A percentile compares a stretch with the other conserved stretches of the same genome.
Conservation (phyloP, 1,284 basidiomycete genomes). For the Coniophora puteana region DNA sequence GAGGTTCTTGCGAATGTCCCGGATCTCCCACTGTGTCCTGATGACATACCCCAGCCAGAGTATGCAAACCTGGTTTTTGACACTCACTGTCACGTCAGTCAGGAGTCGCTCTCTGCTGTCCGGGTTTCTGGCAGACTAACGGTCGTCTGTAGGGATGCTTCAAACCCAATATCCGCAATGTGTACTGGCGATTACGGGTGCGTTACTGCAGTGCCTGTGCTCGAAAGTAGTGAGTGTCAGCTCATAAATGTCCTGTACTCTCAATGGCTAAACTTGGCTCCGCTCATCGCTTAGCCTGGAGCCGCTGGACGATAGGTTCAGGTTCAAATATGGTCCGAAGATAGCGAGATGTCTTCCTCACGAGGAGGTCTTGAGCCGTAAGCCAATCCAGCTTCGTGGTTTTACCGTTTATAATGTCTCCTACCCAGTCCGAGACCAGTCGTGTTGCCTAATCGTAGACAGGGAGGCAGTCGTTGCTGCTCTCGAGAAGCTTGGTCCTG, state of each 20-base stretch:
- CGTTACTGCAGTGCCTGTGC: constrained; percentile 32
- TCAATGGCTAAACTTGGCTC: not conserved
- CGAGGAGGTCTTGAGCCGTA: too few species aligned
- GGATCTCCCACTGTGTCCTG: constrained; percentile 40
- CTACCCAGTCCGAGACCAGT: constrained; percentile 18
- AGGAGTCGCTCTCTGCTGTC: too few species aligned
- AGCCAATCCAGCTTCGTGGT: too few species aligned
- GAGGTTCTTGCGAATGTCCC: constrained; percentile 33
- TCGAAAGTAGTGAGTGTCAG: constrained; percentile 26
- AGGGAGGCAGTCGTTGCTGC: constrained; percentile 23
- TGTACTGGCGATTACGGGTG: constrained; percentile 41
- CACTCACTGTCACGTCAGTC: constrained; percentile 44
- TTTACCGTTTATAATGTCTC: too few species aligned
- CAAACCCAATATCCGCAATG: constrained; percentile 28
- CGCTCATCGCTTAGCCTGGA: constrained; percentile 12
- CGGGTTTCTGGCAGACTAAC: too few species aligned
- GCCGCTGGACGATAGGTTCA: constrained; percentile 22
- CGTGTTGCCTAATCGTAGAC: constrained; percentile 24
- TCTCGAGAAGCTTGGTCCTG: constrained; percentile 32
- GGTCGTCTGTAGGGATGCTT: constrained; percentile 34
- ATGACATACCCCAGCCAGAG: constrained; percentile 42
- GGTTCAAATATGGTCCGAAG: constrained; percentile 29
- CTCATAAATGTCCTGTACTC: too few species aligned
- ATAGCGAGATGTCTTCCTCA: constrained; percentile 27
- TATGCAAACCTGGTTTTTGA: constrained; percentile 47